These are phyloP conservation scores for Fusarium algeriense DNA, from an alignment of 2,329 filamentous ascomycete genomes.

Conservation along the genomic window DNA sequence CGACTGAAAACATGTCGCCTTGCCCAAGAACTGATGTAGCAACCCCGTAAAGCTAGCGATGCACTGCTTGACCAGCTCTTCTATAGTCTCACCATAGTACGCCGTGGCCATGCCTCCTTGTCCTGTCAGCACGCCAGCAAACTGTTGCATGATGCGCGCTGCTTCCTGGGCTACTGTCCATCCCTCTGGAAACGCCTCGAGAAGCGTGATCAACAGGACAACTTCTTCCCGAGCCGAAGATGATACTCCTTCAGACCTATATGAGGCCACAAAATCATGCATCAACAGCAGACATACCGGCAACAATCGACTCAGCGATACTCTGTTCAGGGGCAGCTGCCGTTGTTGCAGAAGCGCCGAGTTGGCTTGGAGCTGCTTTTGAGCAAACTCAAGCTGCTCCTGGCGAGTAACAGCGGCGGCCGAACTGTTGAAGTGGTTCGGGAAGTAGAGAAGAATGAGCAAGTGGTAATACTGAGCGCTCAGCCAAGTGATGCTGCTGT, in stretches of 20 bases:
- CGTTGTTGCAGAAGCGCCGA: slow-evolving; percentile 57
- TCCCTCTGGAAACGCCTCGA: slow-evolving; percentile 54
- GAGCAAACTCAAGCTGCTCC: slow-evolving; percentile 55
- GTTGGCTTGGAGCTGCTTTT: slow-evolving; percentile 58
- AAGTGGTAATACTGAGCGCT: slow-evolving; percentile 59
- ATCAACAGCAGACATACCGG: slow-evolving; percentile 55
- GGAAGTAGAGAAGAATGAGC: slow-evolving; percentile 59
- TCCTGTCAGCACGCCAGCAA: slow-evolving; percentile 39
- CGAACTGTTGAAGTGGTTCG: slow-evolving; percentile 55
- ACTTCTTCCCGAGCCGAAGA: slow-evolving; percentile 54
- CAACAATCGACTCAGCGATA: slow-evolving; percentile 56
- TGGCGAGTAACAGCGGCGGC: slow-evolving; percentile 47
- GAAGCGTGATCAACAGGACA: slow-evolving; percentile 50
- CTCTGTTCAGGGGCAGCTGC: slow-evolving; percentile 58
- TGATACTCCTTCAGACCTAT: slow-evolving; percentile 29
- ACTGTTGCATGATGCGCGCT: slow-evolving; percentile 51
- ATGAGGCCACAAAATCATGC: slow-evolving; percentile 46
- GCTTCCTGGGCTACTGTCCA: slow-evolving; percentile 54
- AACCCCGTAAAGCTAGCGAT: slow-evolving; percentile 43
- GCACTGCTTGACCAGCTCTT: slow-evolving; percentile 36
- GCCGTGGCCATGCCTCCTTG: slow-evolving; percentile 31
- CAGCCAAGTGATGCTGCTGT: slow-evolving; percentile 59
- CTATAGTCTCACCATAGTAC: slow-evolving; percentile 37
- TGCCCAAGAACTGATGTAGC: slow-evolving; percentile 52
- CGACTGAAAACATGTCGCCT: slow-evolving; percentile 49